Evolutionary conservation across 495 filamentous ascomycete species (phyloP).

Genomic region (Penicillium canariense): DNA sequence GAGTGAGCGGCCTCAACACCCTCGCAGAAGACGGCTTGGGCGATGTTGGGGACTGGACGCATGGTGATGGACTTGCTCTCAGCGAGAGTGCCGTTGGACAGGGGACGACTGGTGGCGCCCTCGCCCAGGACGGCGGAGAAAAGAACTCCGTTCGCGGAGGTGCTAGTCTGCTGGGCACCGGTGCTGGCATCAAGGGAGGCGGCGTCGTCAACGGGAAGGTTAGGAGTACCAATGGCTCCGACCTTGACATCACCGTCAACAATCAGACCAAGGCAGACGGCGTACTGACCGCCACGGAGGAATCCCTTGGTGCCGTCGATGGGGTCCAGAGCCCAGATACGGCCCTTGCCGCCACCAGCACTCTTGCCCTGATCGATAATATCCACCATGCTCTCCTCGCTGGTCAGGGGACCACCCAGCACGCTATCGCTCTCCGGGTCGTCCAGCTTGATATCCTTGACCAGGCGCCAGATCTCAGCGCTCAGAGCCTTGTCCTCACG

Average conservation of each 20-base stretch:
- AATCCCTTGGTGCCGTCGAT: slow-evolving; percentile 99
- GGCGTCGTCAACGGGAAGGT: slow-evolving; percentile 80
- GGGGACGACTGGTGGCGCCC: slow-evolving; percentile 73
- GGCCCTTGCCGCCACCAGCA: slow-evolving; percentile 71
- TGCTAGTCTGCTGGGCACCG: slow-evolving; percentile 65
- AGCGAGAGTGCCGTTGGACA: slow-evolving; percentile 57
- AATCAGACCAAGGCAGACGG: slow-evolving; percentile 87
- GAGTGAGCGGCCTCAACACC: slow-evolving; percentile 91
- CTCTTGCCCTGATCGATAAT: slow-evolving; percentile 83
- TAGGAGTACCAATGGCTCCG: slow-evolving; percentile 91
- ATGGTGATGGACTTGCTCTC: slow-evolving; percentile 68
- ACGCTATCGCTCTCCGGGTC: slow-evolving; percentile 62
- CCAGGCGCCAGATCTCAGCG: slow-evolving; percentile 77
- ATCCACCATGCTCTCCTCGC: slow-evolving; percentile 74
- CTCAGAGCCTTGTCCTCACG: slow-evolving; percentile 63
- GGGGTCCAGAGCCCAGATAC: slow-evolving; percentile 96
- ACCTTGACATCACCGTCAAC: slow-evolving; percentile 94
- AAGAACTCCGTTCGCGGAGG: slow-evolving; percentile 71
- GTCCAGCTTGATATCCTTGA: slow-evolving; percentile 67
- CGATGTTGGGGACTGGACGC: slow-evolving; percentile 69
- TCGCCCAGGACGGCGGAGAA: slow-evolving; percentile 75
- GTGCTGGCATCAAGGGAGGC: slow-evolving; percentile 63
- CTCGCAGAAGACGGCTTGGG: slow-evolving; percentile 87
- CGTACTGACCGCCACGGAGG: slow-evolving; percentile 95
- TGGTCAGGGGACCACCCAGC: slow-evolving; percentile 70